phyloP scores from a whole-genome alignment of 2,329 filamentous ascomycete genomes.

The Apiospora aurea region DNA sequence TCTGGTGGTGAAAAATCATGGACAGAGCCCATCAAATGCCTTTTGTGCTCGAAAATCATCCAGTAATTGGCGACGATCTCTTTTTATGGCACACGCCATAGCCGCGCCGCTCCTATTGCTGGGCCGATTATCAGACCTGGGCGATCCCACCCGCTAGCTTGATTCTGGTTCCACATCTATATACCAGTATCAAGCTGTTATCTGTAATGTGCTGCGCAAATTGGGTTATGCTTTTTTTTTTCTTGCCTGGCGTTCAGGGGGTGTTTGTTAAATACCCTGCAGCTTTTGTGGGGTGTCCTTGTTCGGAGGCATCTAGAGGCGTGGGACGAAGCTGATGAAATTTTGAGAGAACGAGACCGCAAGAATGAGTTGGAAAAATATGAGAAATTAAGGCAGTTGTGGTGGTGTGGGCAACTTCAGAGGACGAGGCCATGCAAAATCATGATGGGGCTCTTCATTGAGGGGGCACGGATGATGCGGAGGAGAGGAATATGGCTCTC shows the following conservation, averaged over 20 bases:
- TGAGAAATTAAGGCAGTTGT: neutral
- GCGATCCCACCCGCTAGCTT: slow-evolving; percentile 12
- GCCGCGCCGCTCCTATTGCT: neutral
- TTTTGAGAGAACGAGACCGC: neutral
- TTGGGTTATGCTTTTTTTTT: slow-evolving; percentile 18
- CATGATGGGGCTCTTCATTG: neutral
- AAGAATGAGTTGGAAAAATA: slow-evolving; percentile 16
- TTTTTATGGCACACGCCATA: slow-evolving; percentile 10
- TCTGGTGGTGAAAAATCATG: slow-evolving; percentile 59
- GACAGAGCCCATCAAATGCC: slow-evolving; percentile 59
- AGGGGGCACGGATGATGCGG: neutral
- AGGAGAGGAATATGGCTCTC: neutral
- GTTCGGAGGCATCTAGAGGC: slow-evolving; percentile 16
- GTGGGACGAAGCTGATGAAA: slow-evolving; percentile 4
- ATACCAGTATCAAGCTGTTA: slow-evolving; percentile 13
- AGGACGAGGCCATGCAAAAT: neutral
- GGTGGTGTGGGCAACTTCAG: neutral
- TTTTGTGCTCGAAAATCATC: slow-evolving; percentile 57
- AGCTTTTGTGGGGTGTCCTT: slow-evolving; percentile 22
- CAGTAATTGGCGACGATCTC: slow-evolving; percentile 42
- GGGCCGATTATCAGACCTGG: slow-evolving; percentile 2
- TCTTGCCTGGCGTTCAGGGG: slow-evolving; percentile 24
- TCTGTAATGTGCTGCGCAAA: slow-evolving; percentile 14
- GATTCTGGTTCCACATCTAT: slow-evolving; percentile 7
- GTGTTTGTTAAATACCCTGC: slow-evolving; percentile 21